A percentile compares a stretch with the other conserved stretches of the same genome.
Conservation (phyloP, 106 monocot species). For the Apostasia ramifera region DNA sequence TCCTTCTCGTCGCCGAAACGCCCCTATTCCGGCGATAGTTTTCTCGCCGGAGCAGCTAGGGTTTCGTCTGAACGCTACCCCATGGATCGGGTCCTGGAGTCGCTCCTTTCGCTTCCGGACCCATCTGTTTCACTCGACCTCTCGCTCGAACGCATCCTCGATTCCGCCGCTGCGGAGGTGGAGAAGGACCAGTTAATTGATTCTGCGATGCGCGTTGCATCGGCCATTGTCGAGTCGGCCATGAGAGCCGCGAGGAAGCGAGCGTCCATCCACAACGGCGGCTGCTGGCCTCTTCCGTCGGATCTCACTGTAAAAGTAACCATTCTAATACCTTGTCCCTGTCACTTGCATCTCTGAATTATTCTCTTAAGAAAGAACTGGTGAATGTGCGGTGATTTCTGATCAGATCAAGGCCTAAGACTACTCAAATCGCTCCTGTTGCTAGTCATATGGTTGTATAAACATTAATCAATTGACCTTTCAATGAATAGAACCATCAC, state of each 20-base stretch:
- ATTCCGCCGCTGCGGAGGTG: slow-evolving; percentile 14
- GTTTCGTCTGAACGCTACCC: background rate
- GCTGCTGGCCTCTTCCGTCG: slow-evolving; percentile 41
- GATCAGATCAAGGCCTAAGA: too few relatives aligned
- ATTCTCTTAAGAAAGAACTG: background rate
- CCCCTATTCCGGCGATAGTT: slow-evolving; percentile 7
- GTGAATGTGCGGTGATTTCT: too few relatives aligned
- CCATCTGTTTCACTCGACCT: slow-evolving; percentile 32
- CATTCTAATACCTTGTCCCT: background rate
- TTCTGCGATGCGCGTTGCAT: slow-evolving; percentile 22
- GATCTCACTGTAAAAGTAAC: slow-evolving; percentile 59
- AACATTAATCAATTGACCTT: too few relatives aligned
- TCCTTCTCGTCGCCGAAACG: slow-evolving; percentile 11
- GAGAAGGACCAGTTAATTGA: slow-evolving; percentile 33
- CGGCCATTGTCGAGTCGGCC: slow-evolving; percentile 39
- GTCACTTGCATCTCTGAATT: background rate
- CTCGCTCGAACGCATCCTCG: slow-evolving; percentile 41
- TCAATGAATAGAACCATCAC: too few relatives aligned
- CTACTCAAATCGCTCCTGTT: too few relatives aligned
- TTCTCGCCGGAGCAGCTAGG: background rate
- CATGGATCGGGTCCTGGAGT: slow-evolving; percentile 31
- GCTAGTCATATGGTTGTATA: too few relatives aligned
- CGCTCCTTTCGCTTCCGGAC: slow-evolving; percentile 23
- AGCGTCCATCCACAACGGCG: slow-evolving; percentile 34
- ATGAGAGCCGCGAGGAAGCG: slow-evolving; percentile 27